phyloP scores from a whole-genome alignment of 345 rosid species.

The Zanthoxylum bungeanum region DNA sequence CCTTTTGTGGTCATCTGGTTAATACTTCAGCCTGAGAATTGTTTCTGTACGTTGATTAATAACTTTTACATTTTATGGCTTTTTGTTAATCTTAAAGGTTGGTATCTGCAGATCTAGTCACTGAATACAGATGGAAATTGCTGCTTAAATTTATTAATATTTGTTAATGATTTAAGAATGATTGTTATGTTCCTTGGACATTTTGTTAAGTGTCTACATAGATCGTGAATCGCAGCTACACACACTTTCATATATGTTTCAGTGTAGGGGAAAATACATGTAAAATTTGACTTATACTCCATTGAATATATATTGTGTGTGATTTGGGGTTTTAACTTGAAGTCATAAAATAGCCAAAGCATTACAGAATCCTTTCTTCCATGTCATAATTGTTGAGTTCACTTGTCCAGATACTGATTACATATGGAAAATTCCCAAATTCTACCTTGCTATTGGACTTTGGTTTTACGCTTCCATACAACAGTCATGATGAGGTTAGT shows the following conservation, averaged over 20 bases:
- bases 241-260: neutral
- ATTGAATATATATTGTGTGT: neutral
- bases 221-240: neutral
- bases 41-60: neutral
- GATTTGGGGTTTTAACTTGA: slow-evolving; percentile 9
- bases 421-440: slow-evolving; percentile 76
- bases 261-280: neutral
- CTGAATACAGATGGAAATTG: neutral
- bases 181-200: neutral
- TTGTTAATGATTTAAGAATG: neutral
- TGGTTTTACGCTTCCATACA: slow-evolving; percentile 72
- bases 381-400: slow-evolving; percentile 1
- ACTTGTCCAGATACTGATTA: slow-evolving; percentile 53
- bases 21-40: neutral
- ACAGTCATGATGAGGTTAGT: slow-evolving; percentile 72
- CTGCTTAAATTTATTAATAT: too few species aligned
- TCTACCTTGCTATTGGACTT: slow-evolving; percentile 71
- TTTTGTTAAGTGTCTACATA: neutral
- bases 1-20: neutral
- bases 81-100: neutral
- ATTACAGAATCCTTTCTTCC: neutral
- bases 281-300: neutral
- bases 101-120: neutral
- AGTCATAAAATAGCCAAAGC: neutral
- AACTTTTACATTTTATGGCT: neutral